Percentiles rank a stretch among this genome's conserved stretches.
phyloP scores from a whole-genome alignment of 768 basidiomycete species.

The Tephrocybe rancida region DNA sequence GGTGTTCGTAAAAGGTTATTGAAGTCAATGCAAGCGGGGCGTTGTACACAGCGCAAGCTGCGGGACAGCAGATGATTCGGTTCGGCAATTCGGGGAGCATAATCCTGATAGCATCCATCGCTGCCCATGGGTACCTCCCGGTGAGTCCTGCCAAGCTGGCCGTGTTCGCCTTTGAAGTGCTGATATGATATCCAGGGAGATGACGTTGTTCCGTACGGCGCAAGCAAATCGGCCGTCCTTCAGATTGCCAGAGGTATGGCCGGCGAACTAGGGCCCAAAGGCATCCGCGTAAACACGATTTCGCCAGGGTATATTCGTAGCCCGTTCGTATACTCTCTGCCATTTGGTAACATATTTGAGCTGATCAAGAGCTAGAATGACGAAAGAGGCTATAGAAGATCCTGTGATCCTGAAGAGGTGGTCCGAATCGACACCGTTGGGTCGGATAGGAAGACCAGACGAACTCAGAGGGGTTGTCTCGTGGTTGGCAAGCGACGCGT shows the following conservation, averaged over 20 bases:
- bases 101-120: slow-evolving; percentile 68
- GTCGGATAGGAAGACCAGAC: slow-evolving; percentile 71
- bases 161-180: too few relatives aligned
- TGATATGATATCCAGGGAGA: neutral
- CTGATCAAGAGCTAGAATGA: slow-evolving; percentile 53
- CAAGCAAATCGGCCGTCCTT: slow-evolving; percentile 73
- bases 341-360: neutral
- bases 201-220: slow-evolving; percentile 51
- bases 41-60: slow-evolving; percentile 65
- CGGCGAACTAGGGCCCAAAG: slow-evolving; percentile 66
- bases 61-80: slow-evolving; percentile 60
- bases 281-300: slow-evolving; percentile 73
- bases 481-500: slow-evolving; percentile 77
- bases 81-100: slow-evolving; percentile 58
- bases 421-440: slow-evolving; percentile 67
- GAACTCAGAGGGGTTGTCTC: slow-evolving; percentile 70
- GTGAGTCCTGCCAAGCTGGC: neutral
- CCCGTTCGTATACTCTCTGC: slow-evolving; percentile 35
- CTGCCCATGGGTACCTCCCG: slow-evolving; percentile 36
- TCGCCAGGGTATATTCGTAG: slow-evolving; percentile 79
- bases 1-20: slow-evolving; percentile 50
- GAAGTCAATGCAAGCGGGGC: slow-evolving; percentile 69
- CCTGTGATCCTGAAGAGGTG: slow-evolving; percentile 63
- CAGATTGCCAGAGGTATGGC: slow-evolving; percentile 84
- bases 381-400: slow-evolving; percentile 65